Percentiles rank a stretch among this genome's conserved stretches.
Evolutionary conservation across 768 basidiomycete species (phyloP).

Genomic region (Gyrodon lividus): DNA sequence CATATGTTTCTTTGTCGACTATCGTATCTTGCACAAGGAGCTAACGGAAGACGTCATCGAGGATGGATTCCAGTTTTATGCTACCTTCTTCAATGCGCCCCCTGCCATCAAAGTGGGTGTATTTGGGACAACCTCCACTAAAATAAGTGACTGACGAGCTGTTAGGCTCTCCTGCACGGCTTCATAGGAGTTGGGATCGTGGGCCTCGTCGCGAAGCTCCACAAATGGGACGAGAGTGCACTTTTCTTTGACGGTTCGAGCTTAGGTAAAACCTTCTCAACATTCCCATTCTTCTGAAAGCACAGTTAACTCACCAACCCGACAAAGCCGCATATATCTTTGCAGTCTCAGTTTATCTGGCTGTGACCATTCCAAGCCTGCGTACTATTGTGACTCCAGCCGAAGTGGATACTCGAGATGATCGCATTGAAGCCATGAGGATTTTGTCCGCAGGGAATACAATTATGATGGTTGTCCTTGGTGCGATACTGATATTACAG

Average conservation of each 20-base stretch:
- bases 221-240: conserved; percentile 89
- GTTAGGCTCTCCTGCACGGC: conserved; percentile 81
- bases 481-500: conserved; percentile 68
- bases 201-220: conserved; percentile 74
- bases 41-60: conserved; percentile 61
- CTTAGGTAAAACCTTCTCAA: conserved; percentile 54
- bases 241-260: conserved; percentile 93
- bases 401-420: conserved; percentile 54
- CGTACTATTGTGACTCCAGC: conserved; percentile 70
- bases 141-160: background rate
- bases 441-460: conserved; percentile 86
- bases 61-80: conserved; percentile 88
- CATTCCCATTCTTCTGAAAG: background rate
- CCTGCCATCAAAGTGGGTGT: conserved; percentile 83
- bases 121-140: background rate
- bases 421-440: conserved; percentile 75
- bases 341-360: conserved; percentile 74
- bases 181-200: conserved; percentile 77
- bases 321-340: conserved; percentile 70
- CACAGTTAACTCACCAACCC: conserved; percentile 13
- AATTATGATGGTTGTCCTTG: conserved; percentile 70
- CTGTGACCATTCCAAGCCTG: conserved; percentile 76
- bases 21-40: conserved; percentile 72
- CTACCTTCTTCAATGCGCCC: conserved; percentile 90
- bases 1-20: conserved; percentile 86